Percentiles rank a stretch among this genome's conserved stretches.
Conservation (phyloP, 129 eudicot genomes). For the Escallonia rubra region DNA sequence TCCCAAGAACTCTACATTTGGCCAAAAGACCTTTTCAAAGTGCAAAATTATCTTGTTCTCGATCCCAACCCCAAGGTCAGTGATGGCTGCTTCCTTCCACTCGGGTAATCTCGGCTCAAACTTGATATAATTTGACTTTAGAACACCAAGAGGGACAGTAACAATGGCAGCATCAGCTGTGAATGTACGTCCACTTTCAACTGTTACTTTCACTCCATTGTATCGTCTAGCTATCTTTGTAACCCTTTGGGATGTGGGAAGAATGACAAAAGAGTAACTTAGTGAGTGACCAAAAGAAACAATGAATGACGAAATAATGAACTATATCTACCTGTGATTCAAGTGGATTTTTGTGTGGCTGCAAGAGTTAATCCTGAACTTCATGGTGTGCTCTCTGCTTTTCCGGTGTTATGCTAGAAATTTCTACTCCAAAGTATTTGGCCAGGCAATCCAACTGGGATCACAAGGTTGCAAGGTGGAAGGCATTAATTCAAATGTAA, state of each 20-base stretch:
- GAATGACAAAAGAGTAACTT: constrained; percentile 4
- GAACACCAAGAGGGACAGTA: constrained; percentile 89
- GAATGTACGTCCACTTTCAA: constrained; percentile 67
- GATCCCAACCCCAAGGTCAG: constrained; percentile 86
- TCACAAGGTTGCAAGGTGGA: background rate
- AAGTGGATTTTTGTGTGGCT: constrained; percentile 68
- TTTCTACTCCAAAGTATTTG: background rate
- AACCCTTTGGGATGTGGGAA: constrained; percentile 39
- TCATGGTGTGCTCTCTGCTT: constrained; percentile 94
- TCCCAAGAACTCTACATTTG: constrained; percentile 97
- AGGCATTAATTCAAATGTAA: too few relatives aligned
- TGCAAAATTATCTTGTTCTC: constrained; percentile 88
- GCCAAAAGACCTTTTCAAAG: constrained; percentile 91
- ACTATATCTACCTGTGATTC: constrained; percentile 58
- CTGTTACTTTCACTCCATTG: constrained; percentile 75
- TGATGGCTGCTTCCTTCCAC: constrained; percentile 87
- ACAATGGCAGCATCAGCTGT: constrained; percentile 85
- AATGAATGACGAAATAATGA: background rate
- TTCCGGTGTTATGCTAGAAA: constrained; percentile 36
- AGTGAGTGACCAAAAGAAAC: background rate
- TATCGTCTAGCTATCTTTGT: constrained; percentile 51
- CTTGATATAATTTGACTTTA: constrained; percentile 56
- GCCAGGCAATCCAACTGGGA: background rate
- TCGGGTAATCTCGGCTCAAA: constrained; percentile 93
- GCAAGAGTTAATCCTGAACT: constrained; percentile 89